Evolutionary conservation across 2,329 filamentous ascomycete species (phyloP), one percentile per base, ranked within the genome.

Genomic region (Berkeleyomyces basicola): DNA sequence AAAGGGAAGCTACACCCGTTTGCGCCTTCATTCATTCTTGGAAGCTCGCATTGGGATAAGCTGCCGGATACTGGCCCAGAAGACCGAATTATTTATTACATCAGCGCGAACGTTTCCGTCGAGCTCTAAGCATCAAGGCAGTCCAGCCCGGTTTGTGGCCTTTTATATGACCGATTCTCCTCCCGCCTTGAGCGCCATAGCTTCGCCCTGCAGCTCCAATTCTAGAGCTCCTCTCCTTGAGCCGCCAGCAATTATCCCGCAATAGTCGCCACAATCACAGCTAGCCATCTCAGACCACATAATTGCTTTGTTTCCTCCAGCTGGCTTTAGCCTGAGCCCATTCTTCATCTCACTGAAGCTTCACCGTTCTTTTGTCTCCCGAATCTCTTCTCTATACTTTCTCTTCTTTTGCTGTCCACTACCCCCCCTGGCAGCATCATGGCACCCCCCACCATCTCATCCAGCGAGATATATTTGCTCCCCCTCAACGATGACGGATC

Each of bases 401-500:
- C 23, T 23, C 33, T 49, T 49, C 46, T 49, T 23, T 23, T n/a
- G 11, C 16, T 49, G 7, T n/a, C 23, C 23, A 23, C 2, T 23
- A 23, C 23, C 23, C 23, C 23, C 23, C 23, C 23, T 23, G 23
- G 47, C 4, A 31, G 36, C 70, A 75, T 67, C 72, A 84, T 85
- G 81, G 76, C 78, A 69, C 81, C 81, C 65, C 75, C 76, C 73
- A 85, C 78, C 66, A 83, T 85, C 75, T 79, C 79, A 69, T 83
- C 82, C 69, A 82, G 77, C 71, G 81, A 89, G 74, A 84, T 96
- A 67, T 95, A 96, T 76, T 77, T 95, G 70, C 81, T 99, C 66
- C 88, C 88, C 67, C 82, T 99, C 74, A 93, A 90, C 72, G 92
- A 99, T 75, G 82, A 92, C 75, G 93, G 95, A 69, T 90, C 90